Evolutionary conservation across 2,329 filamentous ascomycete genomes (phyloP).

Genomic region (Monosporascus ibericus): DNA sequence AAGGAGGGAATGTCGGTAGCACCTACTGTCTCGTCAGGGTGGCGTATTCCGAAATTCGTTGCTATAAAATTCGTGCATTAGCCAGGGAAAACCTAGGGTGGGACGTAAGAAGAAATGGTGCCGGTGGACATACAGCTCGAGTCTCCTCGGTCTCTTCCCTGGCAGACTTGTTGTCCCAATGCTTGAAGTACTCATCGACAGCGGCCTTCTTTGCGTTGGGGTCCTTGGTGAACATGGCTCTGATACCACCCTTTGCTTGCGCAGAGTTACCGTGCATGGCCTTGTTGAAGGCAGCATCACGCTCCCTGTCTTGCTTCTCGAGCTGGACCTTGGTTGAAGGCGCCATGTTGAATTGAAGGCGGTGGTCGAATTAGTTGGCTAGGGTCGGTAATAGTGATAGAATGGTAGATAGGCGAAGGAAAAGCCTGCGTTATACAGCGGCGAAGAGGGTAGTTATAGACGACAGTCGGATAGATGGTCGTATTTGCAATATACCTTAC

Average conservation of each 20-base stretch:
- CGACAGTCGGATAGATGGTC: background rate
- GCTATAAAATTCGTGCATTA: slow-evolving; percentile 39
- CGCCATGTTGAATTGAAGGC: slow-evolving; percentile 35
- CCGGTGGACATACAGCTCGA: slow-evolving; percentile 58
- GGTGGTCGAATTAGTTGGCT: background rate
- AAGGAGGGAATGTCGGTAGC: background rate
- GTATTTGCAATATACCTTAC: background rate
- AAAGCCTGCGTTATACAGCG: background rate
- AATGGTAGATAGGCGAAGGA: background rate
- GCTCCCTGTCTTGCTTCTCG: slow-evolving; percentile 75
- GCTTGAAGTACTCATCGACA: slow-evolving; percentile 91
- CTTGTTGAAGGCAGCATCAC: slow-evolving; percentile 88
- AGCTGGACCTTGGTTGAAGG: slow-evolving; percentile 42
- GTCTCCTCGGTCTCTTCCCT: slow-evolving; percentile 76
- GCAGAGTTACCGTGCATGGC: slow-evolving; percentile 73
- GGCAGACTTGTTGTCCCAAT: slow-evolving; percentile 81
- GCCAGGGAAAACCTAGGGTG: background rate
- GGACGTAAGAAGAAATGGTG: background rate
- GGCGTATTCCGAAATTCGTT: slow-evolving; percentile 81
- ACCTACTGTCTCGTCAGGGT: slow-evolving; percentile 86
- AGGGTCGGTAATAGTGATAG: background rate
- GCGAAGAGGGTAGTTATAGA: background rate
- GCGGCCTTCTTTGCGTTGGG: slow-evolving; percentile 68
- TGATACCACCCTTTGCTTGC: slow-evolving; percentile 63
- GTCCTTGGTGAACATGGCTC: slow-evolving; percentile 83